Evolutionary conservation across 768 basidiomycete species (phyloP).

Genomic region (Tricholoma hemisulphureum): DNA sequence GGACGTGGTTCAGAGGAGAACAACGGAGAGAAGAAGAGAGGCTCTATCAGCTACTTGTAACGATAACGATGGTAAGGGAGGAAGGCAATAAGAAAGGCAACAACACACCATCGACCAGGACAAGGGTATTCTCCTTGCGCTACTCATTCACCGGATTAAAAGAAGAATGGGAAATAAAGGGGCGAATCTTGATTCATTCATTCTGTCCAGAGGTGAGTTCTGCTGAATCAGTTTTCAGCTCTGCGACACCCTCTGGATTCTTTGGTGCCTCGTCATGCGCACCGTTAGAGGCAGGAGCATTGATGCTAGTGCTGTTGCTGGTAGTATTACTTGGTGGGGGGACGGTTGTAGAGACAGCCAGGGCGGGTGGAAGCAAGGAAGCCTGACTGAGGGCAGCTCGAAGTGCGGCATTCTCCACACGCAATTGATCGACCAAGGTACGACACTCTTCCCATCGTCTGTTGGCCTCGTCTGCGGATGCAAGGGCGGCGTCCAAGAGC

Average conservation of each 20-base stretch:
- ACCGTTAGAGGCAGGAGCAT: slow-evolving; percentile 16
- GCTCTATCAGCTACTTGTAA: background rate
- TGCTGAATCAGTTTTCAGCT: slow-evolving; percentile 28
- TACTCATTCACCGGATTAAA: slow-evolving; percentile 6
- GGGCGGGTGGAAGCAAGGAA: slow-evolving; percentile 36
- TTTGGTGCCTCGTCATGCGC: slow-evolving; percentile 30
- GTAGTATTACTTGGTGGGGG: slow-evolving; percentile 13
- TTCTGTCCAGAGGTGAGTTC: slow-evolving; percentile 10
- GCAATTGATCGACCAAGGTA: slow-evolving; percentile 83
- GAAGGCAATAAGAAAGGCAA: background rate
- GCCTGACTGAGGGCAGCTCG: slow-evolving; percentile 63
- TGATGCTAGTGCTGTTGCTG: slow-evolving; percentile 8
- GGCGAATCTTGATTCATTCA: slow-evolving; percentile 12
- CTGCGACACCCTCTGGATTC: slow-evolving; percentile 24
- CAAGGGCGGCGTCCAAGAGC: slow-evolving; percentile 80
- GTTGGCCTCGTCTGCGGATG: slow-evolving; percentile 85
- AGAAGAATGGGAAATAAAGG: background rate
- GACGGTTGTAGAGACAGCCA: slow-evolving; percentile 4
- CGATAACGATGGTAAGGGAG: background rate
- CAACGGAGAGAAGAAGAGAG: background rate
- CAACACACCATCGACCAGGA: background rate
- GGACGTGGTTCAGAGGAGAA: background rate
- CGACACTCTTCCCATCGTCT: slow-evolving; percentile 89
- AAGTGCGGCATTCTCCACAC: slow-evolving; percentile 78
- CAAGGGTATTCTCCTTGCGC: background rate